Base-by-base conservation (phyloP, 495 filamentous ascomycete genomes). In the Aspergillus incahuasiensis region DNA sequence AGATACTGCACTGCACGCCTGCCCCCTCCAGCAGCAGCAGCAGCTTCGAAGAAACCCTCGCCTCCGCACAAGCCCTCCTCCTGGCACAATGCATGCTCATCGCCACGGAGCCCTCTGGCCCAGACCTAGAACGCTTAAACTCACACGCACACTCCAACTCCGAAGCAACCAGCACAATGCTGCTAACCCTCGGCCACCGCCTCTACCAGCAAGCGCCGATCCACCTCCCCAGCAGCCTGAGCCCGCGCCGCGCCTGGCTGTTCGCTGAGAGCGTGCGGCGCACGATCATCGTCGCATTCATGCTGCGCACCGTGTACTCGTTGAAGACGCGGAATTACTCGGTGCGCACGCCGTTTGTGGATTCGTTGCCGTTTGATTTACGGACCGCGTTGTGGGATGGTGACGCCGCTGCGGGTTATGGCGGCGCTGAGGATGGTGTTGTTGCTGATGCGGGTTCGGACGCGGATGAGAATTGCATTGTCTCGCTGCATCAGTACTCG, bases 241-340 rank as follows among this genome's bases (percentile, higher is more conserved):
- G 63, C 38, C 67, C 54, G 12, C 72, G 72, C 66, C 69, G 61
- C 2, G 67, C 68, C 11, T 80, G 77, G 77, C 58, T 80, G 7
- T 63, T 78, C 21, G 71, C 63, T 5, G 77, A 79, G 54, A 74
- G 67, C 44, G 70, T 76, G 5, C 68, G 77, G 0, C 69, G 75
- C 6, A 77, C 73, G 0, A 69, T 77, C 39, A 70, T 75, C 22
- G 63, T 76, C 30, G 60, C 59, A 24, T 65, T 68, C 24, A 66
- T 74, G 53, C 52, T 77, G 3, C 56, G 58, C 20, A 73, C 69
- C 34, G 66, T 69, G 5, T 78, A 75, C 54, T 69, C 67, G 1
- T 58, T 72, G 19, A 63, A 70, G 21, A 77, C 66, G 35, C 48
- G 65, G 25, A 72, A 74, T 7, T 76, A 65, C 46, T 70, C 70